Evolutionary conservation across 164 flowering plant genomes (phyloP), one percentile per base, ranked within the genome.

Genomic region (Annona squamosa): DNA sequence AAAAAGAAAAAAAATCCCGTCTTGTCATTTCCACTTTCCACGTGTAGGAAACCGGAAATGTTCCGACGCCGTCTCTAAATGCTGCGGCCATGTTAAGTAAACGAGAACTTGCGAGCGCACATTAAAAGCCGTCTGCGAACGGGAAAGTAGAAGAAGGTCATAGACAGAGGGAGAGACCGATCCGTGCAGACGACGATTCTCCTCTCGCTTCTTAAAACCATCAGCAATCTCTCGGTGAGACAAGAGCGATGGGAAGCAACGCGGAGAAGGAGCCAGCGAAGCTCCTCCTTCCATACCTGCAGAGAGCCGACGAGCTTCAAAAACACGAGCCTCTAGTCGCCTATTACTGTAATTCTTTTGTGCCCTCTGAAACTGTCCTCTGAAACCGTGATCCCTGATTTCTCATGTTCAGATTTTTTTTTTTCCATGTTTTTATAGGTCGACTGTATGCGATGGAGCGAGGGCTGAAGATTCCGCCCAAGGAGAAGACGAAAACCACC

Each of bases 301-400:
- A 91, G 76, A 84, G 98, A 76, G 99, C 99, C 67, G 99, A 96
- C 72, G 98, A 93, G 78, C 81, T 96, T 72, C 97, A 91, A 79
- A 93, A 91, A 76, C 99, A 91, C 84, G 99, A 93, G 63, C 97
- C 87, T 47, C 97, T 96, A 80, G 97, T 96, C 76, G 95, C 98
- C 61, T 96, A 93, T 78, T 96, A 93, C 85, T 96, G 99, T 93
- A 86, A 43, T 48, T 2, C 16, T 10, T 75, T 6, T 2, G 18
- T 43, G 17, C 59, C 13, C 59, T 7, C 65, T 41, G 45, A 63
- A 63, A 43, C 17, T 17, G 16, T 2, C 43, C 46, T 7, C 9
- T 13, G 18, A 52, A 26, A 59, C 77, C 71, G 56, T 46, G 67
- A 26, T 69, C 67, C 70, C 57, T 42, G 16, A 44, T 4, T 4